Base-by-base conservation (phyloP, 495 filamentous ascomycete species). In the Penicillium fimorum region DNA sequence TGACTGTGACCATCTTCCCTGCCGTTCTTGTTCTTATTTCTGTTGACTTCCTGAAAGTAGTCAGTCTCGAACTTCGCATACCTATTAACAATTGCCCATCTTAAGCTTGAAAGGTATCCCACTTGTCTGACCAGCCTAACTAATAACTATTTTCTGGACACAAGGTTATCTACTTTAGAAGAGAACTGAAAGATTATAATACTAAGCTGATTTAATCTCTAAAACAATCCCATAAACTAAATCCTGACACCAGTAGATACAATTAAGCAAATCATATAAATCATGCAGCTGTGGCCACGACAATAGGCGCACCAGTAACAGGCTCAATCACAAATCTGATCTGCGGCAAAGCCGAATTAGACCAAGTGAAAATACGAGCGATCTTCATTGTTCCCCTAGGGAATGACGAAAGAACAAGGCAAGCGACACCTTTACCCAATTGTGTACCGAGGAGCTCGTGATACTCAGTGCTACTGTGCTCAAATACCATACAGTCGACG, bases 261-360 rank as follows among this genome's bases (percentile, higher is more conserved):
- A 37, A 15, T 7, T 15, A 30, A 17, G 37, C n/a, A 7, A 37
- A 35, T 18, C 5, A 15, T 37, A 15, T 37, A 35, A 1, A 2
- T 50, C 32, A 50, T 27, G 49, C n/a, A 41, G 37, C 33, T 11
- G 9, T 20, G 3, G 47, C 15, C 30, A 24, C 1, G 5, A 18
- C 47, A 33, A 37, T 18, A 5, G 47, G 47, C 30, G 9, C 46
- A 35, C 2, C 5, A 49, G 15, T 15, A 49, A n/a, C 8, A 33
- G 47, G 47, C 15, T 50, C 29, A 35, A 53, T 33, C 17, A 45
- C 25, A 9, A 45, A 45, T n/a, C 50, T 41, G 1, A 53, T 43
- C 37, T 42, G 25, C 15, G 37, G 24, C 8, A 12, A 1, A 13
- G 8, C 11, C 3, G 4, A 3, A 27, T 30, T 10, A 9, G 6